Percentiles rank a stretch among this genome's conserved stretches.
These are phyloP conservation scores for Diophrys sp. DNA, from an alignment of 73 alveolate genomes.

Conservation along the genomic window DNA sequence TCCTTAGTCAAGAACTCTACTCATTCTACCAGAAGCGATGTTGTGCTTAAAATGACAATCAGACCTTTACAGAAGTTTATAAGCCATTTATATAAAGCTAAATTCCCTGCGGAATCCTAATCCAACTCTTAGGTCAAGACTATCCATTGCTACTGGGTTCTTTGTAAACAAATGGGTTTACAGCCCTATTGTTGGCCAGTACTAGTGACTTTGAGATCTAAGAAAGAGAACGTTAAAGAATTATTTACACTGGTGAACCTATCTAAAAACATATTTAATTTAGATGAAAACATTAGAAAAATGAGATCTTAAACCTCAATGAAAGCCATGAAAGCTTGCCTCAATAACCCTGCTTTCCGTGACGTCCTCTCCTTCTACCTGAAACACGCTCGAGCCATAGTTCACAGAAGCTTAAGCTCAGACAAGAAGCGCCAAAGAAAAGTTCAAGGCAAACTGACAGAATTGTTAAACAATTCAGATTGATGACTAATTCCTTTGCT, in stretches of 20 bases:
- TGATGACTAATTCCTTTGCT: slow-evolving; percentile 65
- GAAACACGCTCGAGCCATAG: too few species aligned
- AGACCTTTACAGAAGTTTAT: neutral
- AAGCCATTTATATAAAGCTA: neutral
- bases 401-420: too few species aligned
- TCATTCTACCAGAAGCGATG: neutral
- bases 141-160: neutral
- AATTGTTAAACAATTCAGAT: too few species aligned
- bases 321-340: too few species aligned
- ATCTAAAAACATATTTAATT: neutral
- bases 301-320: too few species aligned
- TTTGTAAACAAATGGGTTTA: neutral
- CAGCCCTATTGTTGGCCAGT: neutral
- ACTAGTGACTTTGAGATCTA: neutral
- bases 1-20: too few species aligned
- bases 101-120: neutral
- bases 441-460: too few species aligned
- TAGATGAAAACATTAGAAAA: neutral
- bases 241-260: too few species aligned
- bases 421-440: too few species aligned
- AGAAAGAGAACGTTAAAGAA: neutral
- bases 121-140: neutral
- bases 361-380: too few species aligned
- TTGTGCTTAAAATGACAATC: neutral
- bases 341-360: too few species aligned